Percentiles rank a stretch among this genome's conserved stretches.
Evolutionary conservation across 768 basidiomycete genomes (phyloP).

Genomic region (Crassisporium funariophilum): DNA sequence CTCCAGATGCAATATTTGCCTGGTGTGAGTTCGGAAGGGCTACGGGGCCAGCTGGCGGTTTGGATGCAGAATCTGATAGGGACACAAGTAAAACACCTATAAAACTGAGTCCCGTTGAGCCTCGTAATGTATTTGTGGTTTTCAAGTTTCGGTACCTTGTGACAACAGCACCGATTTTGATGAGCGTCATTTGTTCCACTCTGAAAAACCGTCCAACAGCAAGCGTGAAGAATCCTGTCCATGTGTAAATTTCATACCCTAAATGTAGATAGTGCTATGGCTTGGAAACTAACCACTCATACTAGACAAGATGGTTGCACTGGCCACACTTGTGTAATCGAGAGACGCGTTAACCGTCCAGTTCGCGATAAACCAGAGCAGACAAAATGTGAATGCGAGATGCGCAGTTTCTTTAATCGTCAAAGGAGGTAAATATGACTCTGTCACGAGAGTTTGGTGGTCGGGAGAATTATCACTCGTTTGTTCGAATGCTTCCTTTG

Average conservation of each 20-base stretch:
- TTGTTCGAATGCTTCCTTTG: neutral
- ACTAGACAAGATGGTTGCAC: slow-evolving; percentile 85
- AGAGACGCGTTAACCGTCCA: slow-evolving; percentile 87
- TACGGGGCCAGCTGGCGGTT: slow-evolving; percentile 27
- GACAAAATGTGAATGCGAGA: slow-evolving; percentile 79
- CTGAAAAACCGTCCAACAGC: slow-evolving; percentile 78
- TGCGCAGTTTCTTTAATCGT: slow-evolving; percentile 66
- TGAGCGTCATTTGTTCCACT: slow-evolving; percentile 74
- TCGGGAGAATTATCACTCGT: neutral
- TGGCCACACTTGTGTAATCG: slow-evolving; percentile 90
- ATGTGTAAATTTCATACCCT: neutral
- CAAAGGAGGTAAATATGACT: slow-evolving; percentile 22
- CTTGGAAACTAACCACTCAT: slow-evolving; percentile 70
- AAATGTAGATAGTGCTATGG: neutral
- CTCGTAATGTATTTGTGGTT: neutral
- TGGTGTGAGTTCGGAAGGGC: slow-evolving; percentile 16
- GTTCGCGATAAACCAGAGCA: slow-evolving; percentile 94
- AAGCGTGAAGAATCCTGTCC: slow-evolving; percentile 91
- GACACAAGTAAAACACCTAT: slow-evolving; percentile 88
- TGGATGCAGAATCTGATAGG: slow-evolving; percentile 65
- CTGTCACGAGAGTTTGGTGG: neutral
- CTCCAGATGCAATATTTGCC: slow-evolving; percentile 26
- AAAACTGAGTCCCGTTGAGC: slow-evolving; percentile 35
- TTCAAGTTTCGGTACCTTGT: slow-evolving; percentile 66
- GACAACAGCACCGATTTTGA: slow-evolving; percentile 77